Base-by-base conservation (phyloP, 129 eudicot genomes). In the Gnaphalium uliginosum region DNA sequence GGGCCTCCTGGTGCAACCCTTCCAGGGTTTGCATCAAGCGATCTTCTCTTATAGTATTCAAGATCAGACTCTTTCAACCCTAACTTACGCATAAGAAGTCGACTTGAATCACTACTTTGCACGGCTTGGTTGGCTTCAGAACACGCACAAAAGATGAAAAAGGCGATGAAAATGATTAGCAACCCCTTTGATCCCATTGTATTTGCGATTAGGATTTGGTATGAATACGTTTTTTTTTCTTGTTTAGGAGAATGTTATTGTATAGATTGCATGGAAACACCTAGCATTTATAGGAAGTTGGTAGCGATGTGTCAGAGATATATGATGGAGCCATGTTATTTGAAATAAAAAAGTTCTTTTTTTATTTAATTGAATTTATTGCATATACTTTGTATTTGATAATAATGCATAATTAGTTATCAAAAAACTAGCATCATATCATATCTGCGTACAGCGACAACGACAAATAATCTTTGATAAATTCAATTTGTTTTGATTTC, bases 1-100 rank as follows among this genome's bases (percentile, higher is more conserved):
- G 83, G 83, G 43, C 83, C 83, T 46, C 83, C 83, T 14, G 83
- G 83, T 56, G 79, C 75, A 57, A 66, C 56, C 74, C 79, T 79
- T 13, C 35, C 75, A 32, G 32, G 60, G 64, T 66, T 73, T 7
- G 17, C 83, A 54, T 58, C 73, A 66, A 73, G 79, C 18, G 75
- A 79, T 74, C 83, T 73, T 66, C 79, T 57, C 77, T 79, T 79
- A n/a, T 79, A 79, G 39, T 79, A 73, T 57, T 73, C 83, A 39
- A 79, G 79, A 66, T 79, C 83, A 22, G 75, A 66, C 41, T 66
- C 54, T 57, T 73, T 79, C 23, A 73, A n/a, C 64, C 83, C 79
- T 73, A 73, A 62, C 79, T 79, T 79, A 27, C 83, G 83, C 51
- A 79, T 5, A 48, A 79, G 17, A 59, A 79, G 79, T 41, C 67